These are phyloP conservation scores for Scheffersomyces lignicola DNA, from an alignment of 1,139 yeast genomes.

Conservation along the genomic window DNA sequence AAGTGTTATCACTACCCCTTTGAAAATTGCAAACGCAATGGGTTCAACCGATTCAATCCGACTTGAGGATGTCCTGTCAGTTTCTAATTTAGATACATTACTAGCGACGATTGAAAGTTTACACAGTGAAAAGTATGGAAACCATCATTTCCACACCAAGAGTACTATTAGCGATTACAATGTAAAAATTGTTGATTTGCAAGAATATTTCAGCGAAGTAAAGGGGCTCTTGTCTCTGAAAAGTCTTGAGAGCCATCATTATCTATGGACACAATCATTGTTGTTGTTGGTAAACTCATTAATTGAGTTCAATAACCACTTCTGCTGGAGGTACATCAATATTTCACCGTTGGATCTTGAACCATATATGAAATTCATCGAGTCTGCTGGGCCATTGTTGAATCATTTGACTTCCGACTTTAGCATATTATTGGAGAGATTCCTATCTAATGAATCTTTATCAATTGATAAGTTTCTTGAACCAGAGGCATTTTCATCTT, in stretches of 20 bases:
- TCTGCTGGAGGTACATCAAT: conserved; percentile 10
- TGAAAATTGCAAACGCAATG: too few relatives aligned
- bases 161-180: conserved; percentile 3
- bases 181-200: conserved; percentile 7
- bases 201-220: conserved; percentile 20
- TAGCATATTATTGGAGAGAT: background rate
- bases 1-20: too few relatives aligned
- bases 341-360: conserved; percentile 7
- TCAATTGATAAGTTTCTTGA: conserved; percentile 7
- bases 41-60: too few relatives aligned
- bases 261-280: conserved; percentile 22
- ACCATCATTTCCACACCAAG: background rate
- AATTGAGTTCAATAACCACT: conserved; percentile 12
- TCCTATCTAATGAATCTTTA: conserved; percentile 5
- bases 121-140: background rate
- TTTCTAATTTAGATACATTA: too few relatives aligned
- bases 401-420: background rate
- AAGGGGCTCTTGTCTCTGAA: conserved; percentile 14
- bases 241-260: conserved; percentile 15
- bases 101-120: too few relatives aligned
- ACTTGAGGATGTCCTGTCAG: too few relatives aligned
- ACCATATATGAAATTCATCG: conserved; percentile 1
- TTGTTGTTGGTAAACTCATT: conserved; percentile 13
- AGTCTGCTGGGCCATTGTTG: background rate
- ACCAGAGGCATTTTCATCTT: conserved; percentile 8